A percentile compares a stretch with the other conserved stretches of the same genome.
Evolutionary conservation across 805 yeast species (phyloP).

Genomic region (Saccharomycopsis malanga): DNA sequence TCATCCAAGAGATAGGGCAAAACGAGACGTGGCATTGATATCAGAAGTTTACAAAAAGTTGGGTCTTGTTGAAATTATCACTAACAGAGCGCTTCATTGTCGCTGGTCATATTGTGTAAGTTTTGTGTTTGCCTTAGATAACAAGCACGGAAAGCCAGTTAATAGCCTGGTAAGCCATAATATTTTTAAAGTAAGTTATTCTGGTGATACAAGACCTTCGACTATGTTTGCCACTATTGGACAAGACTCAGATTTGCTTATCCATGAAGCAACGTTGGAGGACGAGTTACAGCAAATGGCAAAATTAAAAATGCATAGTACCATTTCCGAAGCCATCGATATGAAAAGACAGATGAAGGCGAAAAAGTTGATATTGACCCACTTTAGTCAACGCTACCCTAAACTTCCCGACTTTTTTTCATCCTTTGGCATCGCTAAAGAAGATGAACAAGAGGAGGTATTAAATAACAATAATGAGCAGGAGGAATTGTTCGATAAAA

Average conservation of each 20-base stretch:
- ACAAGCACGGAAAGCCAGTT: background rate
- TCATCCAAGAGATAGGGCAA: background rate
- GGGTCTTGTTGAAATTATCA: conserved; percentile 38
- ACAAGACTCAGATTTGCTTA: conserved; percentile 55
- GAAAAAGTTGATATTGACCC: conserved; percentile 68
- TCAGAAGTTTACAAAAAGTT: conserved; percentile 35
- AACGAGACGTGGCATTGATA: background rate
- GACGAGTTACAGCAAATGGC: conserved; percentile 77
- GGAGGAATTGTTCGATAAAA: background rate
- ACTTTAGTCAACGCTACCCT: conserved; percentile 86
- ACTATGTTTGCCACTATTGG: conserved; percentile 61
- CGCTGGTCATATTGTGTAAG: conserved; percentile 68
- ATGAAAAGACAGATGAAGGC: conserved; percentile 70
- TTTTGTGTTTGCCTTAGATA: conserved; percentile 37
- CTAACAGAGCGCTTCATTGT: conserved; percentile 82
- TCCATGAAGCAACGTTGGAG: conserved; percentile 92
- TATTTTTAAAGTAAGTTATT: conserved; percentile 68
- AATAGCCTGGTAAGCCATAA: conserved; percentile 22
- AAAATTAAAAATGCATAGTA: conserved; percentile 71
- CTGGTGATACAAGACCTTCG: conserved; percentile 91
- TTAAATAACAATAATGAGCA: background rate
- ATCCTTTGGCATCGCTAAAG: conserved; percentile 29
- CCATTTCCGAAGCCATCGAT: conserved; percentile 77
- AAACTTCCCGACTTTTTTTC: conserved; percentile 39
- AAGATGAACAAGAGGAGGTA: conserved; percentile 13